Evolutionary conservation across 1,284 basidiomycete species (phyloP).

Genomic region (Marasmius fiardii): DNA sequence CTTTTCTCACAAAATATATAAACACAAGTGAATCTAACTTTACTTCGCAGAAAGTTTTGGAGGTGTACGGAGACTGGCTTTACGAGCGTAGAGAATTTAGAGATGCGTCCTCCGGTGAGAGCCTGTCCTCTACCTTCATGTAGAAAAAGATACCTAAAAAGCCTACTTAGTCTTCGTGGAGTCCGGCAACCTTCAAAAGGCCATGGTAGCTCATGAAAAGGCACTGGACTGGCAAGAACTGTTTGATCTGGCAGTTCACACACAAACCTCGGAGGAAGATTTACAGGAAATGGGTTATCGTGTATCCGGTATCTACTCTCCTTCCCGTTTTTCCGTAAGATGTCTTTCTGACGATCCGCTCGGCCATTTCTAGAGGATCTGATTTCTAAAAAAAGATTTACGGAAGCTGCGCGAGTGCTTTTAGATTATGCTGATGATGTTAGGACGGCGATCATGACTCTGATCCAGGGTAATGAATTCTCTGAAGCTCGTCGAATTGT

Average conservation of each 20-base stretch:
- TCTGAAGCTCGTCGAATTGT: constrained; percentile 87
- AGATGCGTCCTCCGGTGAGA: constrained; percentile 80
- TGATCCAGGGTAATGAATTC: constrained; percentile 81
- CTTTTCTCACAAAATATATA: neutral
- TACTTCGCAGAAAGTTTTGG: constrained; percentile 39
- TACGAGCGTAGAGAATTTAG: constrained; percentile 81
- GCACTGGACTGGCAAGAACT: constrained; percentile 88
- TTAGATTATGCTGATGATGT: constrained; percentile 84
- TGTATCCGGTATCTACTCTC: constrained; percentile 54
- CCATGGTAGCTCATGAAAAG: constrained; percentile 83
- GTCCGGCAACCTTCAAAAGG: constrained; percentile 61
- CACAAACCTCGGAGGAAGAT: constrained; percentile 44
- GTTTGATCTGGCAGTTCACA: constrained; percentile 72
- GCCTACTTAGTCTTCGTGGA: constrained; percentile 64
- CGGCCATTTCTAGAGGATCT: constrained; percentile 80
- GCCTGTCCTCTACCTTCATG: constrained; percentile 8
- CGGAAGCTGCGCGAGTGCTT: constrained; percentile 82
- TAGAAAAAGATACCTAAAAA: neutral
- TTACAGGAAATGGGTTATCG: constrained; percentile 66
- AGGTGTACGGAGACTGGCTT: constrained; percentile 85
- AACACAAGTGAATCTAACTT: constrained; percentile 7
- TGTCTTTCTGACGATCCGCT: constrained; percentile 8
- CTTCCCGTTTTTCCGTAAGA: neutral
- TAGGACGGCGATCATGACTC: constrained; percentile 72
- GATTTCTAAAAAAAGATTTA: constrained; percentile 70